Base-by-base conservation (phyloP, 73 alveolate genomes). In the Uronychia binucleata region DNA sequence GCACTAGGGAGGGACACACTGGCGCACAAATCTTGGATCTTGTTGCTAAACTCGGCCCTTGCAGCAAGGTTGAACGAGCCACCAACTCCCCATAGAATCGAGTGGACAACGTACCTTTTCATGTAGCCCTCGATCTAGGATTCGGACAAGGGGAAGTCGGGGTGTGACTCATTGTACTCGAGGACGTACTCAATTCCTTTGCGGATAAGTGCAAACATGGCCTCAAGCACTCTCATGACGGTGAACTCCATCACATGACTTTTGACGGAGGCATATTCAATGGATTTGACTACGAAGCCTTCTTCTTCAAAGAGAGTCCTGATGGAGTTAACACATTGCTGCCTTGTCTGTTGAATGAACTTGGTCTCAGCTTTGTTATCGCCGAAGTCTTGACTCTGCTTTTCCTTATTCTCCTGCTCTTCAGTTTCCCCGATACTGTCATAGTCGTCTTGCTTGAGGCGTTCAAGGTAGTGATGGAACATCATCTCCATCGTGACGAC, bases 181-280 rank as follows among this genome's bases (percentile, higher is more conserved):
- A 98, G 77, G 34, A 98, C 96, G 90, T 93, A 95, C 75, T 96
- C 79, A 75, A 96, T 95, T 31, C 99, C 99, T 93, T 97, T 98
- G 78, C 99, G 90, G 11, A 98, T 88, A 81, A 98, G 88, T 0
- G 99, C 99, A 82, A 98, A 98, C 92, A 96, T 92, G 67, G 99
- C 93, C 76, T 98, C 99, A 33, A 98, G 78, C 1, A 96, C 99
- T 78, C 99, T 88, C 58, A 98, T 97, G 79, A 94, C 86, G 1
- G 99, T 98, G 94, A 97, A 98, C 67, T 98, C 99, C 99, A 98
- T 98, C 77, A 98, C 96, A 96, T 98, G 99, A 33, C 94, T 94
- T 78, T 85, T 82, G 76, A 90, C 86, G 57, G 77, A 83, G 0
- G 99, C 98, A 30, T 89, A 95, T 60, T 93, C 94, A 19, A 96